Evolutionary conservation across 2,329 filamentous ascomycete species (phyloP), one percentile per base, ranked within the genome.

Genomic region (Hymenoscyphus repandus): DNA sequence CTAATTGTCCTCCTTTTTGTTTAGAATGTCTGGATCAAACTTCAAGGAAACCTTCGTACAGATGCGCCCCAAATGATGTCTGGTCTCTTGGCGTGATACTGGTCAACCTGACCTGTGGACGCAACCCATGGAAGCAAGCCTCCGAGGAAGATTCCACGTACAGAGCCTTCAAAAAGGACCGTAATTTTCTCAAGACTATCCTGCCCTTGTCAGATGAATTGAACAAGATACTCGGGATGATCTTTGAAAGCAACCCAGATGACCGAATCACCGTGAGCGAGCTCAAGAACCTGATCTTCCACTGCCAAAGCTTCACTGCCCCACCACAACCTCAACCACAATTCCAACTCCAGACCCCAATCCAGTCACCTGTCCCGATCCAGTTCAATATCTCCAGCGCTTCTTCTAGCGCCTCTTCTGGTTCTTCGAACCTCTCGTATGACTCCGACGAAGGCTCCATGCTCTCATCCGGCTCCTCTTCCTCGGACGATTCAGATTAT

Each of bases 71-170:
- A 51, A 99, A 97, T 73, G 93, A 99, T 70, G 84, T 97, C 62
- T 99, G 93, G 93, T 92, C 88, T 65, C 80, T 99, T n/a, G 93
- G 93, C 61, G 92, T 99, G 47, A 96, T 99, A 67, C 79, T 99
- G 54, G 90, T 99, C 63, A 99, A 99, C 75, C 78, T 99, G 60
- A 95, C 90, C 46, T 99, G 93, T 73, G 93, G 93, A 66, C 90
- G 93, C 69, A 99, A 99, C 72, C 93, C 93, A 53, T 99, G 93
- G 93, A 97, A 97, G 74, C 87, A 93, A 68, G 93, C 93, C 55
- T 96, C 90, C 11, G 76, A 83, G 61, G 90, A 96, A 69, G 93
- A 99, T 70, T 90, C 90, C 58, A 97, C 93, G 41, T 99, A 97
- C 79, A 83, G 87, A 64, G 91, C 91, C 49, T 97, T 88, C 72